Evolutionary conservation across 805 yeast species (phyloP), one percentile per base, ranked within the genome.

Genomic region (Clavispora vitiphila): DNA sequence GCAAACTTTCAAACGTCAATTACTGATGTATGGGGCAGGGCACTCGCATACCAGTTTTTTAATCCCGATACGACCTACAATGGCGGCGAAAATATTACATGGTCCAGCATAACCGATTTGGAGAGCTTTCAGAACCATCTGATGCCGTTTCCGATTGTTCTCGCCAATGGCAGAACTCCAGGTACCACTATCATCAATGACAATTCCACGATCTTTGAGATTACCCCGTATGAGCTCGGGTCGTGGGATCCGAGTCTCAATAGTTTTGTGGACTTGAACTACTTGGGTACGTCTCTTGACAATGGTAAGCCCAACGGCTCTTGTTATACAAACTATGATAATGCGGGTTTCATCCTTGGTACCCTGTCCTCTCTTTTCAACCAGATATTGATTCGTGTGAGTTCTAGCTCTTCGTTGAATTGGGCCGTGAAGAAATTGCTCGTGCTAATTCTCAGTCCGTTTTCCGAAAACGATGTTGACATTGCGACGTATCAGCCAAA

Each of bases 351-450:
- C 56, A 65, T 86, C 24, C 67, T 86, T 64, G 96, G 95, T 29
- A 81, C 96, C 6, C 86, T 96, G 2, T 83, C 95, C 2, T 72
- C 91, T 1, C 62, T 88, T 37, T 88, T 88, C 69, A 87, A 85
- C 57, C 80, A 79, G 58, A 68, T 82, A 39, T 56, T 86, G 15
- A 61, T 83, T 35, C 72, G 74, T 49, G 60, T 84, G 43, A 80
- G 83, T 57, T 58, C 78, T 16, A 54, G 53, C 19, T 37, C 51
- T 31, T 18, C 35, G 25, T 24, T 48, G 14, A 41, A 34, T n/a
- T 41, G 46, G 34, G 48, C 54, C 2, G 43, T 66, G 14, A 48
- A 55, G 23, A 43, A 48, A 11, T 35, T 64, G 12, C 41, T 67
- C 21, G 39, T 47, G 20, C 42, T 44, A 15, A 48, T 66, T 21